Evolutionary conservation across 148 eudicot genomes (phyloP), one percentile per base, ranked within the genome.

Genomic region (Amaranthus cruentus): DNA sequence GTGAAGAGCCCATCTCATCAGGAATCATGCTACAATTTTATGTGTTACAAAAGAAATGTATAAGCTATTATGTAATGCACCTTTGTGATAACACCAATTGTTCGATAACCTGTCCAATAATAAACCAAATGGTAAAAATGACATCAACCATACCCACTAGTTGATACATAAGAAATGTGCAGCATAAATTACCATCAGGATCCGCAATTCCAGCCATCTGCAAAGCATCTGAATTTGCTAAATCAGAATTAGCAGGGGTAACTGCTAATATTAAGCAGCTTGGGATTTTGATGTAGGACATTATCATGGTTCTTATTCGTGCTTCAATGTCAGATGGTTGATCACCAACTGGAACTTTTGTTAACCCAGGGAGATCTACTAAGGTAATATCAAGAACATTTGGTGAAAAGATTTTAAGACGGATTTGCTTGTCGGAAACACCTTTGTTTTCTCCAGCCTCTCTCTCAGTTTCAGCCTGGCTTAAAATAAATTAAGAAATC

Each of bases 321-420:
- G 88, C 85, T 83, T 93, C 98, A 74, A 93, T 89, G 83, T 93
- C 98, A 50, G 96, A 79, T 62, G 96, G 98, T 80, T 93, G 98
- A 73, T 93, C 98, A 78, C 98, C 98, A 76, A 93, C 98, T 63
- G 98, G 96, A 79, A 93, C 98, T 81, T 89, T 93, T 21, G 98
- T 93, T 73, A 93, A 69, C 15, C 98, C 98, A 0, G 98, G 96
- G 68, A 93, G 88, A 81, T 93, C 98, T 56, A 93, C 98, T 70
- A 93, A 84, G 59, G 96, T 93, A 55, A 93, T 90, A 78, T 93
- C 94, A 66, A 93, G 94, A 85, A 90, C 98, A 82, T 86, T 90
- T 4, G 98, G 96, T 9, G 98, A 93, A 76, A 83, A 86, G 52
- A 89, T 93, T 84, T 93, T 90, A 9, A 93, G 81, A 21, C 96